Percentiles rank a stretch among this genome's conserved stretches.
Evolutionary conservation across 257 asterid genomes (phyloP).

Genomic region (Salvia rosmarinus): DNA sequence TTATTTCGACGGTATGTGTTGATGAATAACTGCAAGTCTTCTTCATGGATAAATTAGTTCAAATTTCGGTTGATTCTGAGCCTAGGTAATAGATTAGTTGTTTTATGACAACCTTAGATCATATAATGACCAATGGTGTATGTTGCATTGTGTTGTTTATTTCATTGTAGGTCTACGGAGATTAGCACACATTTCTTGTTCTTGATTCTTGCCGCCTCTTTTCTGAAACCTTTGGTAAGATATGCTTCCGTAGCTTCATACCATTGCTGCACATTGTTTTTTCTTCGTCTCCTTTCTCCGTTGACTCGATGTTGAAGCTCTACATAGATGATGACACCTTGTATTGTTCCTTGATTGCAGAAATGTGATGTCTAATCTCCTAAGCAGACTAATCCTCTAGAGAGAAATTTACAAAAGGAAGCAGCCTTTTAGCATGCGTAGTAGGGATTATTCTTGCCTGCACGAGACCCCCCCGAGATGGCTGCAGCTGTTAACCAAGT

Average conservation of each 20-base stretch:
- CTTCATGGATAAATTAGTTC: neutral
- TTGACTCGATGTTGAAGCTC: no score
- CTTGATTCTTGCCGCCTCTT: conserved; percentile 47
- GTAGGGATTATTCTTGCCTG: conserved; percentile 47
- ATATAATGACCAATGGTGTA: no score
- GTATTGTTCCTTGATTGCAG: conserved; percentile 40
- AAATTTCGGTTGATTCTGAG: neutral
- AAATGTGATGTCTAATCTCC: conserved; percentile 84
- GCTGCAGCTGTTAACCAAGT: conserved; percentile 78
- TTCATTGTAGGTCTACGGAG: conserved; percentile 68
- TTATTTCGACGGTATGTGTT: conserved; percentile 54
- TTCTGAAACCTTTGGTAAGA: conserved; percentile 51
- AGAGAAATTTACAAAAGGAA: conserved; percentile 51
- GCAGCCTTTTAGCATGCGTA: conserved; percentile 64
- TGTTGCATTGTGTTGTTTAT: conserved; percentile 17
- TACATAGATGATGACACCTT: no score
- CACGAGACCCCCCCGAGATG: conserved; percentile 69
- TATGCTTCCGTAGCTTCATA: neutral
- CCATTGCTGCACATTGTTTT: neutral
- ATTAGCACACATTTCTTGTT: conserved; percentile 60
- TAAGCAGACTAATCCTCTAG: conserved; percentile 55
- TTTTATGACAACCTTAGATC: no score
- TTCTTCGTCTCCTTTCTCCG: neutral
- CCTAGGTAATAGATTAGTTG: neutral
- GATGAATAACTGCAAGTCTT: neutral